A percentile compares a stretch with the other conserved stretches of the same genome.
These are phyloP conservation scores for Sindora glabra DNA, from an alignment of 306 rosid species.

Conservation along the genomic window DNA sequence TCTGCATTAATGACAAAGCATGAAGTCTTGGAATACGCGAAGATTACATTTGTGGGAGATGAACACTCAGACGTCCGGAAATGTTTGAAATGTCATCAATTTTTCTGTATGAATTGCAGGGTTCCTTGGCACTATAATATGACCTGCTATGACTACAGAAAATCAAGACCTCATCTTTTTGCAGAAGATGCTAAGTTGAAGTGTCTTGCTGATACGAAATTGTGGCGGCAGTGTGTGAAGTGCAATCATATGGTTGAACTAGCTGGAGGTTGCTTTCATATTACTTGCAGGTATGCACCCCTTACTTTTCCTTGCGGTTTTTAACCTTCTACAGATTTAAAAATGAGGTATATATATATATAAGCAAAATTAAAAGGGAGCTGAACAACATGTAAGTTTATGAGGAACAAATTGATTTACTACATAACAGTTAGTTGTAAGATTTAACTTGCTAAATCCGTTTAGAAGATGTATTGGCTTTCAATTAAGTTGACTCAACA, in stretches of 20 bases:
- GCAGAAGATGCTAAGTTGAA: slow-evolving; percentile 39
- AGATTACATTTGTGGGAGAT: neutral
- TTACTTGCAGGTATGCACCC: slow-evolving; percentile 45
- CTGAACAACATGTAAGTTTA: neutral
- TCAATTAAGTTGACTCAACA: too few relatives aligned
- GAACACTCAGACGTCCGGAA: slow-evolving; percentile 27
- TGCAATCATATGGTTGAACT: slow-evolving; percentile 53
- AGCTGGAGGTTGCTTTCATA: slow-evolving; percentile 54
- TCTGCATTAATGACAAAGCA: slow-evolving; percentile 41
- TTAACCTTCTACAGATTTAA: neutral
- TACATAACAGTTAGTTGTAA: neutral
- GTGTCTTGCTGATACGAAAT: slow-evolving; percentile 22
- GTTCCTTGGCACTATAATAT: slow-evolving; percentile 44
- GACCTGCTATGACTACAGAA: slow-evolving; percentile 29
- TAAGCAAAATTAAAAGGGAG: neutral
- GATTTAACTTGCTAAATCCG: neutral
- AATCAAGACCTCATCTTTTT: neutral
- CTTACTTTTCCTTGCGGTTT: neutral
- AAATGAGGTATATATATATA: neutral
- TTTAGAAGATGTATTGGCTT: too few relatives aligned
- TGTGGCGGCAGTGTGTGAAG: slow-evolving; percentile 51
- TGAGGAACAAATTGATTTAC: neutral
- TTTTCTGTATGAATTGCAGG: slow-evolving; percentile 44
- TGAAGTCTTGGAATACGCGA: slow-evolving; percentile 29
- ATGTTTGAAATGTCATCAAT: slow-evolving; percentile 38